Evolutionary conservation across 148 eudicot genomes (phyloP).

Genomic region (Rhododendron mucronatum): DNA sequence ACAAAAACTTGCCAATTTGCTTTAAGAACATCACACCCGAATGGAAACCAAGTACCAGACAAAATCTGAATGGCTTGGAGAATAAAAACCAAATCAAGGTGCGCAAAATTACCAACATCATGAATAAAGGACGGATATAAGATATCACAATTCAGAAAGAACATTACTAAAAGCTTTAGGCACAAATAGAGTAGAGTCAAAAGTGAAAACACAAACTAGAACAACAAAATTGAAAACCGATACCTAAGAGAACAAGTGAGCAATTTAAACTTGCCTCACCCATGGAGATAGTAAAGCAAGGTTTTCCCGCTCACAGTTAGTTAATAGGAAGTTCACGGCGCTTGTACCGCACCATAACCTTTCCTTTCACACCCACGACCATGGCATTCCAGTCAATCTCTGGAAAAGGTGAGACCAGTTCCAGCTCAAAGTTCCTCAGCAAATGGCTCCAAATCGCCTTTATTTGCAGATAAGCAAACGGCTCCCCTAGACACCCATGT

Average conservation of each 20-base stretch:
- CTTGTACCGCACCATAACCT: slow-evolving; percentile 72
- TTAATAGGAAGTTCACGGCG: slow-evolving; percentile 40
- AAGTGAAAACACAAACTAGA: not conserved
- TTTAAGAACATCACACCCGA: not conserved
- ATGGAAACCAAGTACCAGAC: not conserved
- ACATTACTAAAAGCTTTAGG: not conserved
- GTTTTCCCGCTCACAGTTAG: slow-evolving; percentile 4
- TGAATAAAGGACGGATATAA: not conserved
- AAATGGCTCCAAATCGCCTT: slow-evolving; percentile 96
- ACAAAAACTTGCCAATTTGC: not conserved
- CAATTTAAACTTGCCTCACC: slow-evolving; percentile 3
- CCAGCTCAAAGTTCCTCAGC: slow-evolving; percentile 85
- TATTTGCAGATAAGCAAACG: slow-evolving; percentile 91
- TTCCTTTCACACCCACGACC: slow-evolving; percentile 74
- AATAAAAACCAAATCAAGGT: not conserved
- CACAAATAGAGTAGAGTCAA: not conserved
- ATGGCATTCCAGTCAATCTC: slow-evolving; percentile 97
- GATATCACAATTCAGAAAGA: not conserved
- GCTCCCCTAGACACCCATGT: slow-evolving; percentile 92
- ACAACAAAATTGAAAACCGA: not conserved
- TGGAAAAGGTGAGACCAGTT: slow-evolving; percentile 85
- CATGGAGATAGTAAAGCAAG: not conserved
- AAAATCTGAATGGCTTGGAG: not conserved
- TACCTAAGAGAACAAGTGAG: not conserved
- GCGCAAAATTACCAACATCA: not conserved